Conservation (phyloP, 805 yeast genomes). For the Lipomyces anomalus region DNA sequence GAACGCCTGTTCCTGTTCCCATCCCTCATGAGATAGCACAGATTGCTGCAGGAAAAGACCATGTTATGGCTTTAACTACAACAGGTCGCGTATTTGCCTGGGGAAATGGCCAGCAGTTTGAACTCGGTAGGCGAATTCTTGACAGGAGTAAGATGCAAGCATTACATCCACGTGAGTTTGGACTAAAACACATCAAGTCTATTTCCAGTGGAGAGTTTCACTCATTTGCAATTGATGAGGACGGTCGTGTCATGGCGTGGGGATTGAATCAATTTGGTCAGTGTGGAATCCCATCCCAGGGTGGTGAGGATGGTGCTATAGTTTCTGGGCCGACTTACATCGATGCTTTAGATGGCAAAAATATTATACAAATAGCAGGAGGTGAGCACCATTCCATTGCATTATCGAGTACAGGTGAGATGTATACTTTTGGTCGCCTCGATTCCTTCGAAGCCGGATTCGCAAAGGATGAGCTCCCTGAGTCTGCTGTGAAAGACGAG, state of each 20-base stretch:
- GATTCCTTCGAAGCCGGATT: constrained; percentile 94
- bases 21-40: constrained; percentile 67
- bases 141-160: constrained; percentile 72
- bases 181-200: constrained; percentile 68
- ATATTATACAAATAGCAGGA: constrained; percentile 63
- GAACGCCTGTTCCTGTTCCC: constrained; percentile 56
- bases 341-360: constrained; percentile 52
- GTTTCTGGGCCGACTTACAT: constrained; percentile 73
- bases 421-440: constrained; percentile 82
- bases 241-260: constrained; percentile 77
- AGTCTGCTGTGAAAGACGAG: constrained; percentile 65
- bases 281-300: constrained; percentile 72
- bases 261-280: constrained; percentile 97
- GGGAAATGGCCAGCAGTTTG: constrained; percentile 95
- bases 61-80: constrained; percentile 72
- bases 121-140: constrained; percentile 78
- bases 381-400: constrained; percentile 95
- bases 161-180: constrained; percentile 76
- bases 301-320: constrained; percentile 71
- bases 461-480: constrained; percentile 58
- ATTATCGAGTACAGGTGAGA: constrained; percentile 61
- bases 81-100: constrained; percentile 89
- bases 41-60: constrained; percentile 90
- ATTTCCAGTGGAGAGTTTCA: constrained; percentile 94
- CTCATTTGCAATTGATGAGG: constrained; percentile 79